phyloP scores from a whole-genome alignment of 352 stramenopile species.

The Globisporangium solare region DNA sequence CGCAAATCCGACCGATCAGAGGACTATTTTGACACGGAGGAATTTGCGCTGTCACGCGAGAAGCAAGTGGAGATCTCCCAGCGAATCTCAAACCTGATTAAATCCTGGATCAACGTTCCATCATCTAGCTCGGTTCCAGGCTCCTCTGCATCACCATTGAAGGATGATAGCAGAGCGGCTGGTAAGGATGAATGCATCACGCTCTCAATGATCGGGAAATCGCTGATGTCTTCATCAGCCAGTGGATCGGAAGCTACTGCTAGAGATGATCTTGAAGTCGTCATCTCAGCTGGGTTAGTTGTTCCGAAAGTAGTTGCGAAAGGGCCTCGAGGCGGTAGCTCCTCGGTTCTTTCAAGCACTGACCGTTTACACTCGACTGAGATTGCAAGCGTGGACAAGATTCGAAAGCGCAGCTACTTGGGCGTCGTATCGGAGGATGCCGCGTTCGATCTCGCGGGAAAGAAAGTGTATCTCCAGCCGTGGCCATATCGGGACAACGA shows the following conservation, averaged over 20 bases:
- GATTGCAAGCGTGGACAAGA: slow-evolving; percentile 45
- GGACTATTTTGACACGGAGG: slow-evolving; percentile 49
- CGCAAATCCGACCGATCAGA: slow-evolving; percentile 16
- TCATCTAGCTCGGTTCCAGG: slow-evolving; percentile 1
- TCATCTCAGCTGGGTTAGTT: slow-evolving; percentile 19
- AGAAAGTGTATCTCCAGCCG: slow-evolving; percentile 64
- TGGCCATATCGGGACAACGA: slow-evolving; percentile 75
- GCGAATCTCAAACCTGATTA: slow-evolving; percentile 45
- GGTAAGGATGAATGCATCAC: slow-evolving; percentile 18
- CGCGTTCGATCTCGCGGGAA: slow-evolving; percentile 40
- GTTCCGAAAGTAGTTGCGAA: slow-evolving; percentile 29
- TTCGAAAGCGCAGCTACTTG: slow-evolving; percentile 69
- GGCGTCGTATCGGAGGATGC: slow-evolving; percentile 33
- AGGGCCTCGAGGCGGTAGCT: slow-evolving; percentile 13
- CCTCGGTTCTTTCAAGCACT: slow-evolving; percentile 12
- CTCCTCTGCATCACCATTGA: slow-evolving; percentile 8
- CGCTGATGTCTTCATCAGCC: slow-evolving; percentile 7
- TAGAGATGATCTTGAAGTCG: background rate
- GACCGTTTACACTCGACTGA: slow-evolving; percentile 35
- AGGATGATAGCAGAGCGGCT: background rate
- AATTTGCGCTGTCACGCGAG: slow-evolving; percentile 46
- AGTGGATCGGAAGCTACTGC: background rate
- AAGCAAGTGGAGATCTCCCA: slow-evolving; percentile 55
- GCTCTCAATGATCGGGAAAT: slow-evolving; percentile 14
- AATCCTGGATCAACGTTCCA: slow-evolving; percentile 48